Conservation (phyloP, 164 flowering plant species). For the Amborella trichopoda region DNA sequence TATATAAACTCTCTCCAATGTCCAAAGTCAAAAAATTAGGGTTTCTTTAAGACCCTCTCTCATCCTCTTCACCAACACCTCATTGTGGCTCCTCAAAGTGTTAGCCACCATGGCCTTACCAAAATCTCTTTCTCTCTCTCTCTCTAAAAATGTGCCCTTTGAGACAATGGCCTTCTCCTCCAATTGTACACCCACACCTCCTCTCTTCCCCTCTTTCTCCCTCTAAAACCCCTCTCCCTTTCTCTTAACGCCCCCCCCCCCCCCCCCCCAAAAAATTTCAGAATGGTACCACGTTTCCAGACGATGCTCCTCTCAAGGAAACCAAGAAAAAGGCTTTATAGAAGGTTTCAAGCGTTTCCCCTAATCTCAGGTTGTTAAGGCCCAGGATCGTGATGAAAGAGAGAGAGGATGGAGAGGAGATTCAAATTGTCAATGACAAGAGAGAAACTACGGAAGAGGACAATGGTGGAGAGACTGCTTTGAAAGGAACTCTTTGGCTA, state of each 20-base stretch:
- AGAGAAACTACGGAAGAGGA: constrained; percentile 14
- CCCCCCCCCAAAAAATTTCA: constrained; percentile 28
- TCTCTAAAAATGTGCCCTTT: neutral
- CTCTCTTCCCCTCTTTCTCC: constrained; percentile 3
- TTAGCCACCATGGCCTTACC: too few species aligned
- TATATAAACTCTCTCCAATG: too few species aligned
- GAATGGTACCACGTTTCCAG: constrained; percentile 37
- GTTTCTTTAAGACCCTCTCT: too few species aligned
- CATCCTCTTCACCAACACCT: too few species aligned
- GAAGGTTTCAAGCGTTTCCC: constrained; percentile 34
- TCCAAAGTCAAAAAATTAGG: too few species aligned
- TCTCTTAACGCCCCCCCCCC: too few species aligned
- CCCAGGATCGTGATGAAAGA: constrained; percentile 17
- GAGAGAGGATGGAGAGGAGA: neutral
- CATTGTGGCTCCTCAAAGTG: too few species aligned
- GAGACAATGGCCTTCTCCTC: constrained; percentile 2
- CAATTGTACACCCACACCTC: constrained; percentile 7
- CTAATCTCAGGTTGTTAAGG: constrained; percentile 34
- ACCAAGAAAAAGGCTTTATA: constrained; percentile 50
- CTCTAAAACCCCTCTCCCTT: neutral
- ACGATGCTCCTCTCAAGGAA: constrained; percentile 62
- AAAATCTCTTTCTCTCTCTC: neutral
- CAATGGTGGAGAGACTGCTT: constrained; percentile 32
- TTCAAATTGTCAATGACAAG: constrained; percentile 8
- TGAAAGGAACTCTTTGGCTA: constrained; percentile 86